Evolutionary conservation across 352 stramenopile species (phyloP).

Genomic region (Pseudoperonospora humuli): DNA sequence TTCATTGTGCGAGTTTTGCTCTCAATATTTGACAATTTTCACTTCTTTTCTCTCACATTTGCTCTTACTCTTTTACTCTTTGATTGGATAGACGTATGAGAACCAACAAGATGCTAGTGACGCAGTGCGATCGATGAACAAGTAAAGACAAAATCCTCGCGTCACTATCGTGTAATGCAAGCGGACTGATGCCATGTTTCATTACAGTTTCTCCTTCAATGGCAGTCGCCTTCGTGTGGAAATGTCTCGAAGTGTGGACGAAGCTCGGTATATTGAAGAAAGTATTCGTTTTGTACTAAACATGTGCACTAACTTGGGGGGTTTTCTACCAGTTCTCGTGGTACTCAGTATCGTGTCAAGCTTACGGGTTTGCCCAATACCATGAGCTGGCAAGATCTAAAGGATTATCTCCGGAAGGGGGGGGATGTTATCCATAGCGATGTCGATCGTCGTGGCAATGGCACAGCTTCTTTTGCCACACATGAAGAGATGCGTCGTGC

Average conservation of each 20-base stretch:
- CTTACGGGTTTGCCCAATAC: slow-evolving; percentile 34
- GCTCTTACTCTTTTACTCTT: neutral
- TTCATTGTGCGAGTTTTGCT: slow-evolving; percentile 41
- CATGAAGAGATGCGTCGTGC: slow-evolving; percentile 47
- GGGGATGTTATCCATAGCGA: slow-evolving; percentile 60
- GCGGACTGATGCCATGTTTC: no score
- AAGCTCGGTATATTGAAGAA: slow-evolving; percentile 9
- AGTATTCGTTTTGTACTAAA: neutral
- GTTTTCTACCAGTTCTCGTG: slow-evolving; percentile 21
- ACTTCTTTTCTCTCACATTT: neutral
- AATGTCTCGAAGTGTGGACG: slow-evolving; percentile 31
- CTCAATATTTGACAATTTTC: neutral
- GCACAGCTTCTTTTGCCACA: slow-evolving; percentile 56
- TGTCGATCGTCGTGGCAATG: slow-evolving; percentile 57
- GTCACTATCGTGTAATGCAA: neutral
- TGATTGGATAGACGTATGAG: slow-evolving; percentile 44
- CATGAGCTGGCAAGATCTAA: slow-evolving; percentile 58
- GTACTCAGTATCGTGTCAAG: slow-evolving; percentile 47
- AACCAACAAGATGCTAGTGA: slow-evolving; percentile 44
- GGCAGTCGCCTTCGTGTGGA: slow-evolving; percentile 44
- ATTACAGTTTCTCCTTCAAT: slow-evolving; percentile 17
- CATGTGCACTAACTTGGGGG: neutral
- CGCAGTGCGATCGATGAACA: slow-evolving; percentile 50
- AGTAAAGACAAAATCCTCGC: slow-evolving; percentile 15
- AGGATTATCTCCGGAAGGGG: slow-evolving; percentile 48